Percentiles rank a stretch among this genome's conserved stretches.
phyloP scores from a whole-genome alignment of 768 basidiomycete species.

The Macrolepiota dolichaula region DNA sequence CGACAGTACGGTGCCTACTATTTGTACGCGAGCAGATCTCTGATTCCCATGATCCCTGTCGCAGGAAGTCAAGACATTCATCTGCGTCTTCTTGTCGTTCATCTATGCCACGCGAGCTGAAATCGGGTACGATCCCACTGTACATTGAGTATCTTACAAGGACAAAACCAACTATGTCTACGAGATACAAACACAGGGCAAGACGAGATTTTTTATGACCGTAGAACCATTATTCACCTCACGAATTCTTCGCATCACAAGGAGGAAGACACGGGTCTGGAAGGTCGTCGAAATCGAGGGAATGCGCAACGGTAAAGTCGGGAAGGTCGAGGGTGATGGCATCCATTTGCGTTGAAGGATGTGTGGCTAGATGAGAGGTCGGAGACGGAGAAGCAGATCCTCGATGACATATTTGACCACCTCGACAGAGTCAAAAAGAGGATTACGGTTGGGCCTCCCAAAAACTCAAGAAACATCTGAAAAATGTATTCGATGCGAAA shows the following conservation, averaged over 20 bases:
- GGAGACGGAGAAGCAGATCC: slow-evolving; percentile 10
- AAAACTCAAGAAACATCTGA: too few relatives aligned
- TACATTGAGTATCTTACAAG: slow-evolving; percentile 1
- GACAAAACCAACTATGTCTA: too few relatives aligned
- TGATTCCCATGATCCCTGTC: not conserved
- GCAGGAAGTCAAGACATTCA: slow-evolving; percentile 1
- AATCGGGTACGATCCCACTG: too few relatives aligned
- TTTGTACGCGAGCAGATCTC: too few relatives aligned
- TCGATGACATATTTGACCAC: too few relatives aligned
- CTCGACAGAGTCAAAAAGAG: not conserved
- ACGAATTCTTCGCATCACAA: slow-evolving; percentile 7
- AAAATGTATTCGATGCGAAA: too few relatives aligned
- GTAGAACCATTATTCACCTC: too few relatives aligned
- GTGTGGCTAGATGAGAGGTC: slow-evolving; percentile 15
- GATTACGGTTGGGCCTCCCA: not conserved
- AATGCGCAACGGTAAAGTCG: not conserved
- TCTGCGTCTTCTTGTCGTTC: too few relatives aligned
- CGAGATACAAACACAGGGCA: not conserved
- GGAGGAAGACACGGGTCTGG: slow-evolving; percentile 14
- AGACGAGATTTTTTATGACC: slow-evolving; percentile 6
- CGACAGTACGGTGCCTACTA: not conserved
- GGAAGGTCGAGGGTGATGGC: not conserved
- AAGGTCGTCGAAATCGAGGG: too few relatives aligned
- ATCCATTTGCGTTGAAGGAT: too few relatives aligned
- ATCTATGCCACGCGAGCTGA: too few relatives aligned